Percentiles rank a stretch among this genome's conserved stretches.
These are phyloP conservation scores for Rhizopus arrhizus DNA, from an alignment of 371 early-diverging fungal genomes.

Conservation along the genomic window DNA sequence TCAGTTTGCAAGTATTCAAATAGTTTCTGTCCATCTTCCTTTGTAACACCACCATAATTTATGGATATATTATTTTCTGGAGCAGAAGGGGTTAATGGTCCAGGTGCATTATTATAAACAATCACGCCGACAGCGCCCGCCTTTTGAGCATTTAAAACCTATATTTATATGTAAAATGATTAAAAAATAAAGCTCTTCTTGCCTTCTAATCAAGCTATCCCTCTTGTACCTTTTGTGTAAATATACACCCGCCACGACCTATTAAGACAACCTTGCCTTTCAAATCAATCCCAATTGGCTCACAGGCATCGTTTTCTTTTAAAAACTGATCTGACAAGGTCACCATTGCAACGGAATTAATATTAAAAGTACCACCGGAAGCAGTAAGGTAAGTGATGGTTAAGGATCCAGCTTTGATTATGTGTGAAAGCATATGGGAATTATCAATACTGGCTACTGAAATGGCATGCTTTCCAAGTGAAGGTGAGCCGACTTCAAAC, in stretches of 20 bases:
- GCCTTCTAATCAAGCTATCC: not conserved
- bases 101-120: conserved; percentile 48
- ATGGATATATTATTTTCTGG: conserved; percentile 27
- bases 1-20: conserved; percentile 17
- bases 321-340: conserved; percentile 27
- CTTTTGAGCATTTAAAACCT: conserved; percentile 51
- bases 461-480: conserved; percentile 61
- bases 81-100: conserved; percentile 36
- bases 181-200: no score
- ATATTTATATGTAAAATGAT: not conserved
- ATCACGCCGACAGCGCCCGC: conserved; percentile 70
- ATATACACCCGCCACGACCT: conserved; percentile 62
- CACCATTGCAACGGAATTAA: conserved; percentile 18
- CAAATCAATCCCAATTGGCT: conserved; percentile 31
- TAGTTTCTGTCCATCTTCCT: conserved; percentile 38
- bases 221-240: conserved; percentile 41
- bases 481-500: conserved; percentile 63
- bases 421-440: conserved; percentile 32
- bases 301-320: conserved; percentile 52
- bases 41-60: conserved; percentile 46
- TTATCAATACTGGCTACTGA: conserved; percentile 81
- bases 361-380: conserved; percentile 24
- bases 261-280: conserved; percentile 59
- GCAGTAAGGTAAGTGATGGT: conserved; percentile 36
- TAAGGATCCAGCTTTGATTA: conserved; percentile 21